Percentiles rank a stretch among this genome's conserved stretches.
These are phyloP conservation scores for Ophiostoma quercus DNA, from an alignment of 2,329 filamentous ascomycete genomes.

Conservation along the genomic window DNA sequence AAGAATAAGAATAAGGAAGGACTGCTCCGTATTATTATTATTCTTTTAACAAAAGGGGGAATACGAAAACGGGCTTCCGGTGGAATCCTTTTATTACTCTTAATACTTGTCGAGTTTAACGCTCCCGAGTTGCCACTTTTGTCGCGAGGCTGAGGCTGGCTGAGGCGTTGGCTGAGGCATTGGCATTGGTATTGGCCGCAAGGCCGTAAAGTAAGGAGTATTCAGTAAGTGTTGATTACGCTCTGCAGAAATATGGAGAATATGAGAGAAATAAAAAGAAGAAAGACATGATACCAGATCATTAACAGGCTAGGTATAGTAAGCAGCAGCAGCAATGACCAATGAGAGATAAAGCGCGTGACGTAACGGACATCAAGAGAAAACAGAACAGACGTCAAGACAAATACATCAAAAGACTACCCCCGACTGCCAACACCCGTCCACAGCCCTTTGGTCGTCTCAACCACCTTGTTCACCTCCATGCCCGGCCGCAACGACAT, in stretches of 20 bases:
- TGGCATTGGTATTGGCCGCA: too few species aligned
- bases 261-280: neutral
- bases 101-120: neutral
- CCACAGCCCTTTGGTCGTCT: conserved; percentile 62
- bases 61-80: neutral
- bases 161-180: too few species aligned
- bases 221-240: neutral
- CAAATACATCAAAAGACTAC: conserved; percentile 18
- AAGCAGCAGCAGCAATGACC: neutral
- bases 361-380: neutral
- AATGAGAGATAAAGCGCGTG: neutral
- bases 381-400: too few species aligned
- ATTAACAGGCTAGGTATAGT: conserved; percentile 6
- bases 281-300: conserved; percentile 15
- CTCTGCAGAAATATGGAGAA: neutral
- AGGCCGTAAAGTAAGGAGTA: too few species aligned
- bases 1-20: too few species aligned
- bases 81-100: too few species aligned
- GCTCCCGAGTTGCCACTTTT: neutral
- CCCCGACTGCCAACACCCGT: conserved; percentile 34
- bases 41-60: neutral
- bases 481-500: conserved; percentile 51
- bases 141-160: neutral
- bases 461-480: conserved; percentile 52
- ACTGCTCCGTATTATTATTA: neutral